Conservation (phyloP, 345 rosid genomes). For the Pistacia vera region DNA sequence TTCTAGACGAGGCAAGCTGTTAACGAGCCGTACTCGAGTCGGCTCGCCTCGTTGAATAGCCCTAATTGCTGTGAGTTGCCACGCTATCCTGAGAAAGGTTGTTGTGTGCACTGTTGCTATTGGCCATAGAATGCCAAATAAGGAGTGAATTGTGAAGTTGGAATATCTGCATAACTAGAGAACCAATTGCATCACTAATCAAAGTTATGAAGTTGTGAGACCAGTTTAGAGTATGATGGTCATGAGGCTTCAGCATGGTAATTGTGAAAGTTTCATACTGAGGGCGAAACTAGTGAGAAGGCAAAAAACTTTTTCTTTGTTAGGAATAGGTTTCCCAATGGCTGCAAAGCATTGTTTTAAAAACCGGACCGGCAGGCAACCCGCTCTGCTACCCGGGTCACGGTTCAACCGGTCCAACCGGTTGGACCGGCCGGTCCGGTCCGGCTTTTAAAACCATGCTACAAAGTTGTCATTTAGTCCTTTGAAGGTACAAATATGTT, state of each 20-base stretch:
- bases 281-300: slow-evolving; percentile 17
- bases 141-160: not conserved
- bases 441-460: too few species aligned
- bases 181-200: slow-evolving; percentile 10
- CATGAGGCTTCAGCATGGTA: slow-evolving; percentile 18
- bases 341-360: too few species aligned
- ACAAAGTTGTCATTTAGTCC: slow-evolving; percentile 8
- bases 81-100: not conserved
- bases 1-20: too few species aligned
- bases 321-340: slow-evolving; percentile 11
- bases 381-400: too few species aligned
- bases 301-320: slow-evolving; percentile 14
- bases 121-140: slow-evolving; percentile 17
- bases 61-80: not conserved
- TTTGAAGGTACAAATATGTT: too few species aligned
- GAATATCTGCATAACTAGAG: not conserved
- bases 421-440: too few species aligned
- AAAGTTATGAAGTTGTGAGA: slow-evolving; percentile 6
- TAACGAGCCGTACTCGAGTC: too few species aligned
- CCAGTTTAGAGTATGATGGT: slow-evolving; percentile 7
- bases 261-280: slow-evolving; percentile 14
- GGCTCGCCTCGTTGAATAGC: too few species aligned
- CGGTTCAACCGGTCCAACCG: too few species aligned
- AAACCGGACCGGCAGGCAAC: too few species aligned
- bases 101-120: not conserved